Percentiles rank a stretch among this genome's conserved stretches.
Evolutionary conservation across 108 stramenopile genomes (phyloP).

Genomic region (Aureococcus anophagefferens): DNA sequence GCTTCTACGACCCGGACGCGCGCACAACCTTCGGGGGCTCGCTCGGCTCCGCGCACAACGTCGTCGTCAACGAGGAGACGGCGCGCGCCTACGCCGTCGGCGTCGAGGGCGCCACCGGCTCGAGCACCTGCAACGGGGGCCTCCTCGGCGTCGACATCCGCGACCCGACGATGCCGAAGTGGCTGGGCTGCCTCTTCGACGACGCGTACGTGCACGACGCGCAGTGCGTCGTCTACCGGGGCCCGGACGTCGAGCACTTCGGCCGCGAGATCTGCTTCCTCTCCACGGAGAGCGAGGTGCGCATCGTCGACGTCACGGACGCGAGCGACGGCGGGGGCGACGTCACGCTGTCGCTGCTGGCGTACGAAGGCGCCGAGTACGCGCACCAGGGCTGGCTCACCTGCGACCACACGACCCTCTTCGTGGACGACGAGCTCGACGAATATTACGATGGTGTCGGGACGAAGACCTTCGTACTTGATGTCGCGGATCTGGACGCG

Average conservation of each 20-base stretch:
- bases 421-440: constrained; percentile 27
- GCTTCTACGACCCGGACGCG: no score
- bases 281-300: constrained; percentile 17
- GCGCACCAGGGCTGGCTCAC: constrained; percentile 43
- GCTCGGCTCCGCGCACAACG: constrained; percentile 13
- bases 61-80: constrained; percentile 24
- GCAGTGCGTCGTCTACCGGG: constrained; percentile 29
- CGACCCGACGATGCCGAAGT: constrained; percentile 17
- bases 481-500: no score
- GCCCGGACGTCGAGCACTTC: constrained; percentile 18
- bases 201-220: constrained; percentile 30
- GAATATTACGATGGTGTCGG: not conserved
- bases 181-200: constrained; percentile 12
- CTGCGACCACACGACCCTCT: constrained; percentile 21
- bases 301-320: constrained; percentile 31
- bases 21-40: no score
- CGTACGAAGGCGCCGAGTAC: constrained; percentile 12
- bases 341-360: not conserved
- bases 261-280: constrained; percentile 26
- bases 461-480: no score
- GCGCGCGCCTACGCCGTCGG: not conserved
- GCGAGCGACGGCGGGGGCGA: not conserved
- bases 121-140: constrained; percentile 26
- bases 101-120: constrained; percentile 1
- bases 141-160: constrained; percentile 20